These are phyloP conservation scores for Apiospora aurea DNA, from an alignment of 2,329 filamentous ascomycete genomes.

Conservation along the genomic window DNA sequence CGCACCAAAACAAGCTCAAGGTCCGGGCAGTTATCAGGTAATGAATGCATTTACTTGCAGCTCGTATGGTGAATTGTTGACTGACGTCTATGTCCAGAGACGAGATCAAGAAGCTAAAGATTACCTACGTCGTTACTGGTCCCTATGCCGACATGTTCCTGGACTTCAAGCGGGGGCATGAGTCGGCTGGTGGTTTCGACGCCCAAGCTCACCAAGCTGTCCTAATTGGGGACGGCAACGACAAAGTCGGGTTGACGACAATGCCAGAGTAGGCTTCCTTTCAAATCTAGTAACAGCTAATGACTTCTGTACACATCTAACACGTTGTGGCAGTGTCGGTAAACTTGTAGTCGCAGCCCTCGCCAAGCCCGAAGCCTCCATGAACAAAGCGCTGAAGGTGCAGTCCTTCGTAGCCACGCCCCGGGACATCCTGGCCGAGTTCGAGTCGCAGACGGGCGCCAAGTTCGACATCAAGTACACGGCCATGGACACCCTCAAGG, in stretches of 20 bases:
- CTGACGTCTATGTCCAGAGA: constrained; percentile 36
- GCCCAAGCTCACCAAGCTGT: constrained; percentile 62
- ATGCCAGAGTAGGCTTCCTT: too few relatives aligned
- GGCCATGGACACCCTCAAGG: constrained; percentile 59
- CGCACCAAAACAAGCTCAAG: constrained; percentile 68
- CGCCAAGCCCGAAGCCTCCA: constrained; percentile 59
- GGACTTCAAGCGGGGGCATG: constrained; percentile 45
- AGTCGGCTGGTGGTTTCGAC: constrained; percentile 64
- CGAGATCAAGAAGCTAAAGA: constrained; percentile 53
- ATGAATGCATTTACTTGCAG: background rate
- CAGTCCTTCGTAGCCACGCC: constrained; percentile 76
- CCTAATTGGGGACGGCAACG: constrained; percentile 68
- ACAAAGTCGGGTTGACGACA: constrained; percentile 70
- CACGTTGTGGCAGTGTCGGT: constrained; percentile 60
- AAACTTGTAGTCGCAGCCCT: constrained; percentile 70
- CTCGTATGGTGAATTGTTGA: background rate
- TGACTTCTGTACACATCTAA: too few relatives aligned
- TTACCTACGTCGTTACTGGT: constrained; percentile 68
- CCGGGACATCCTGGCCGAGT: constrained; percentile 68
- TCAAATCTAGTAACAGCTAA: too few relatives aligned
- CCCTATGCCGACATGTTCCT: constrained; percentile 66
- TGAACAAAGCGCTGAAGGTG: constrained; percentile 67
- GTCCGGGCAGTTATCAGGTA: constrained; percentile 60
- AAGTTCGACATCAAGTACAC: constrained; percentile 63
- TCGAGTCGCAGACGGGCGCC: constrained; percentile 68